Base-by-base conservation (phyloP, 2,329 filamentous ascomycete species). In the Harringtonia lauricola region DNA sequence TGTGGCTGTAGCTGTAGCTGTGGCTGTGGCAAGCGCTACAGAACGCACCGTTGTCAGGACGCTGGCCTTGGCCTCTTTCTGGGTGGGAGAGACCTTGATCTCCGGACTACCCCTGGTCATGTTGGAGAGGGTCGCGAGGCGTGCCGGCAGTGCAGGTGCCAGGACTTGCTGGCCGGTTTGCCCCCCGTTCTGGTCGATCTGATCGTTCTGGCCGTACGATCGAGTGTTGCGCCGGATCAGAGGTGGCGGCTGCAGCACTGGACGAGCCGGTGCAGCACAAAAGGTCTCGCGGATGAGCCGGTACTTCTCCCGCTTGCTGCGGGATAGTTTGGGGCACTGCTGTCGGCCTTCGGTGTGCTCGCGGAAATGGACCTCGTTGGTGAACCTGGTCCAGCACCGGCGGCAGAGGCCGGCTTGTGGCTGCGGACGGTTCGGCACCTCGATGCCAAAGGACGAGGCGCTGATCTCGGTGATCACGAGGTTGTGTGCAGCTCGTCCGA, bases 311-410 rank as follows among this genome's bases (percentile, higher is more conserved):
- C 47, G 46, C 45, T 57, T 57, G 29, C 57, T 55, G 39, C 54
- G 57, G 15, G 54, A 57, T 3, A 52, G 53, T 29, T 52, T 55
- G 10, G 49, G 43, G 41, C 58, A 59, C 4, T 40, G 18, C 19
- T 8, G 30, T 3, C 19, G 21, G 5, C 9, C 24, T 4, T 40
- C 46, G 17, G 55, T 26, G 44, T 62, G 59, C 9, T n/a, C 29
- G 2, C 54, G 48, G 39, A 62, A 61, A 3, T 41, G 41, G 1
- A 43, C 41, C 26, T 48, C 49, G 28, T 57, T 47, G 21, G 18
- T n/a, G 30, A 59, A 62, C 1, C 51, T 28, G 18, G 42, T 44
- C 59, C 59, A 62, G 49, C 60, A 62, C 22, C 44, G 53, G 33
- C 56, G 54, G 48, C 60, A 62, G 26, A 62, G 47, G 2, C 57